Percentiles rank a stretch among this genome's conserved stretches.
Conservation (phyloP, 495 filamentous ascomycete species). For the Penicillium antarcticum region DNA sequence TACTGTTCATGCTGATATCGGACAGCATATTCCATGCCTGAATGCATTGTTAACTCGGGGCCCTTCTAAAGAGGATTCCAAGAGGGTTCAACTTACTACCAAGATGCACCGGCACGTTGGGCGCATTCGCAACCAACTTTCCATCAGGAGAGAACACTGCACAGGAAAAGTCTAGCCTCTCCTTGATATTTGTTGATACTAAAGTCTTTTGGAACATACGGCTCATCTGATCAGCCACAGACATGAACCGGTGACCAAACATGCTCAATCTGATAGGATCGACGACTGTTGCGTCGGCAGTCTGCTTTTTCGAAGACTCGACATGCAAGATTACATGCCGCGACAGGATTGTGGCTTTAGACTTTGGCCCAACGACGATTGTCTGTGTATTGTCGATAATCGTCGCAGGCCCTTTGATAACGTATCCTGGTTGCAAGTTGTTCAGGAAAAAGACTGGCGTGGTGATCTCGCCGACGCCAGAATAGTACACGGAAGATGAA, state of each 20-base stretch:
- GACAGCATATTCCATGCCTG: constrained; percentile 55
- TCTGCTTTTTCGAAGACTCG: constrained; percentile 61
- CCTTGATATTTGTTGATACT: constrained; percentile 90
- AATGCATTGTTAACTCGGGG: neutral
- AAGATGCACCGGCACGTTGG: constrained; percentile 79
- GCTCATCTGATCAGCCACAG: constrained; percentile 94
- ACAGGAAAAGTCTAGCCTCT: constrained; percentile 86
- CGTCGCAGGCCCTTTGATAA: constrained; percentile 76
- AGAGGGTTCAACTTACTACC: constrained; percentile 36
- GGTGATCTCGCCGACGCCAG: too few species aligned
- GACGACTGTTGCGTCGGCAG: constrained; percentile 41
- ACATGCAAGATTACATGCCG: constrained; percentile 72
- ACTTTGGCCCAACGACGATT: constrained; percentile 77
- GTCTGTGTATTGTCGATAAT: constrained; percentile 93
- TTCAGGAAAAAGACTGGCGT: too few species aligned
- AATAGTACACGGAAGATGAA: constrained; percentile 20
- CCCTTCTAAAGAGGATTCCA: neutral
- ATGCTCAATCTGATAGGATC: constrained; percentile 86
- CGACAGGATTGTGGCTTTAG: constrained; percentile 47
- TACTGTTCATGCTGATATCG: constrained; percentile 74
- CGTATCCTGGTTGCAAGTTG: too few species aligned
- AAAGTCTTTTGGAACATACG: constrained; percentile 85
- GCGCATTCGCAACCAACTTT: constrained; percentile 78
- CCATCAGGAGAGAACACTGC: constrained; percentile 81
- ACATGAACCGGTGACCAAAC: constrained; percentile 91